Base-by-base conservation (phyloP, 331 rosid genomes). In the Cucumis variabilis region DNA sequence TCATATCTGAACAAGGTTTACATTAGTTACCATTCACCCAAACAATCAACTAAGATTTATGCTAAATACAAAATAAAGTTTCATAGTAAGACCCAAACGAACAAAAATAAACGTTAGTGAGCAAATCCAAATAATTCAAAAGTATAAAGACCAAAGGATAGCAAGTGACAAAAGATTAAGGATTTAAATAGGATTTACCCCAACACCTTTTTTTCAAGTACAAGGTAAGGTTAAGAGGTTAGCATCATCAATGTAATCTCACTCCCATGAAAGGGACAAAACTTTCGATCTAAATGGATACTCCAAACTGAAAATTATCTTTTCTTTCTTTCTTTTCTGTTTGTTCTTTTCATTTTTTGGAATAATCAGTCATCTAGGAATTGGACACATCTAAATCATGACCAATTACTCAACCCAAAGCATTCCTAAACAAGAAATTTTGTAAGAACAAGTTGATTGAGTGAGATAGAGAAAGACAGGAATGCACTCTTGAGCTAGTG, bases 211-310 rank as follows among this genome's bases (percentile, higher is more conserved):
- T 14, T 51, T 51, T 78, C 65, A 77, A 77, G 15, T 79, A 25
- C 23, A 78, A 78, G 83, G 11, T 78, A 44, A 51, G 68, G 68
- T 68, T 53, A n/a, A n/a, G n/a, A n/a, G n/a, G n/a, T n/a, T n/a
- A n/a, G n/a, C n/a, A n/a, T n/a, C n/a, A n/a, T n/a, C 23, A 27
- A 79, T n/a, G 84, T 53, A 79, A 53, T 53, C 19, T 19, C 70
- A 80, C 69, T 80, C 21, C 71, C 85, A 60, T 30, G 50, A 53
- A 81, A 20, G 46, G 51, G 19, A 81, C 12, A 2, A 28, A 82
- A 60, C 55, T 79, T 53, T 41, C 20, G 14, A 53, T 50, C 84
- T 24, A 79, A 15, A 53, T 24, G 67, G 84, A 79, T 16, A n/a
- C 65, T 51, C 46, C 27, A 79, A 79, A 60, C 63, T 23, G 13